phyloP scores from a whole-genome alignment of 202 grass and related monocot genomes.

The Panicum hallii region DNA sequence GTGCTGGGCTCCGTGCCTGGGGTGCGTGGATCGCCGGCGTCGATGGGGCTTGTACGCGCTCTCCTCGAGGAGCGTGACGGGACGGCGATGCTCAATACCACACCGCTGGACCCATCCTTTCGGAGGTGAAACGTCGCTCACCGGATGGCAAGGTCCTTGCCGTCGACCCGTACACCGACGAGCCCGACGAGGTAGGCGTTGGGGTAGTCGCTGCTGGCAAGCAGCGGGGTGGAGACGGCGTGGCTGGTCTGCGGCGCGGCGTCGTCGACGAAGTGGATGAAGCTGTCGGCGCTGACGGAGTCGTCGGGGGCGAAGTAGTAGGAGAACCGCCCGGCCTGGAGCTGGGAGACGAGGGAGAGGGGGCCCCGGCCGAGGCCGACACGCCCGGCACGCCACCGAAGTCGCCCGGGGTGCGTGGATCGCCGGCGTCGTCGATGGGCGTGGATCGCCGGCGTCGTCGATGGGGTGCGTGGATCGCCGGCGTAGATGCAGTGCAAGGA shows the following conservation, averaged over 20 bases:
- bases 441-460: too few relatives aligned
- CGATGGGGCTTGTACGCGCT: too few relatives aligned
- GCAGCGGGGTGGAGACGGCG: not conserved
- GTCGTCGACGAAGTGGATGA: too few relatives aligned
- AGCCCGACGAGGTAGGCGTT: conserved; percentile 14
- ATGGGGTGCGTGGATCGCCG: too few relatives aligned
- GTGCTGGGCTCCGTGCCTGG: too few relatives aligned
- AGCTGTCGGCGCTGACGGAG: too few relatives aligned
- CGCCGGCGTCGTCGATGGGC: too few relatives aligned
- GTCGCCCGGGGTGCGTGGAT: not conserved
- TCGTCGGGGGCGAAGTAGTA: too few relatives aligned
- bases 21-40: too few relatives aligned
- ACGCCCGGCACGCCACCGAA: not conserved
- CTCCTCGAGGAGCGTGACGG: conserved; percentile 17
- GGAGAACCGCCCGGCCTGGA: too few relatives aligned
- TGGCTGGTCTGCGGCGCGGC: too few relatives aligned
- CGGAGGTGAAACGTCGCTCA: not conserved
- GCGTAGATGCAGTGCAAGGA: too few relatives aligned
- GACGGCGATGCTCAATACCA: conserved; percentile 3
- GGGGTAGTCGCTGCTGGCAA: not conserved
- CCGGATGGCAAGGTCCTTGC: not conserved
- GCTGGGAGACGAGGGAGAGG: not conserved
- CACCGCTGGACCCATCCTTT: not conserved
- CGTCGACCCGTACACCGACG: not conserved
- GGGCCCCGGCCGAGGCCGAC: not conserved